Conservation (phyloP, 805 yeast genomes). For the Torulaspora delbrueckii region DNA sequence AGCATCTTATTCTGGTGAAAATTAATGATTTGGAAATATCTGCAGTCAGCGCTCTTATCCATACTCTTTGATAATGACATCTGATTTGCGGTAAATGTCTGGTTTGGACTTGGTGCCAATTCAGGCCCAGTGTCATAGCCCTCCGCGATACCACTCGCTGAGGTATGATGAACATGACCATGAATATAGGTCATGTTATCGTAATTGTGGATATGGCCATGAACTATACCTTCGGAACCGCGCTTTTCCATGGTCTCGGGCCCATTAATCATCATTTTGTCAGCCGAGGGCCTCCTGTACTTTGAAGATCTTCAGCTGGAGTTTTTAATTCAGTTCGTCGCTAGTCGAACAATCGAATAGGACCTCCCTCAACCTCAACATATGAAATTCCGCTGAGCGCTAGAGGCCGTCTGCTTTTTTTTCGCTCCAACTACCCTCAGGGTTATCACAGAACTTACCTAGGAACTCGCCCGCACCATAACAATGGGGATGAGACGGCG, state of each 20-base stretch:
- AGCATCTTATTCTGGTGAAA: constrained; percentile 27
- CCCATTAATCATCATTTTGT: constrained; percentile 1
- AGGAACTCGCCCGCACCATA: too few species aligned
- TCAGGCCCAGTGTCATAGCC: neutral
- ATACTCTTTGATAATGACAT: neutral
- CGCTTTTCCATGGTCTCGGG: neutral
- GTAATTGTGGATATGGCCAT: constrained; percentile 63
- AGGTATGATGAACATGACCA: constrained; percentile 54
- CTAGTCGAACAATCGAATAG: neutral
- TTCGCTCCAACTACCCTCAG: constrained; percentile 1
- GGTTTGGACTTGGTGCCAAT: neutral
- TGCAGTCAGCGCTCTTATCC: constrained; percentile 30
- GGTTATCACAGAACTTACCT: constrained; percentile 1
- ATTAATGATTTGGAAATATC: constrained; percentile 41
- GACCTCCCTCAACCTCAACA: neutral
- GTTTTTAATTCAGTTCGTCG: neutral
- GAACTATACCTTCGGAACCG: constrained; percentile 49
- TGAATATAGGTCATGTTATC: constrained; percentile 58
- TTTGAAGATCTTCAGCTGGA: neutral
- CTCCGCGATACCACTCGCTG: neutral
- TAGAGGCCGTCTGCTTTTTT: neutral
- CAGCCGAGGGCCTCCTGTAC: neutral
- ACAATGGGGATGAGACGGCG: too few species aligned
- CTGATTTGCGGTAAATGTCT: neutral
- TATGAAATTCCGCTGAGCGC: neutral